Evolutionary conservation across 2,329 filamentous ascomycete species (phyloP), one percentile per base, ranked within the genome.

Genomic region (Plenodomus tracheiphilus): DNA sequence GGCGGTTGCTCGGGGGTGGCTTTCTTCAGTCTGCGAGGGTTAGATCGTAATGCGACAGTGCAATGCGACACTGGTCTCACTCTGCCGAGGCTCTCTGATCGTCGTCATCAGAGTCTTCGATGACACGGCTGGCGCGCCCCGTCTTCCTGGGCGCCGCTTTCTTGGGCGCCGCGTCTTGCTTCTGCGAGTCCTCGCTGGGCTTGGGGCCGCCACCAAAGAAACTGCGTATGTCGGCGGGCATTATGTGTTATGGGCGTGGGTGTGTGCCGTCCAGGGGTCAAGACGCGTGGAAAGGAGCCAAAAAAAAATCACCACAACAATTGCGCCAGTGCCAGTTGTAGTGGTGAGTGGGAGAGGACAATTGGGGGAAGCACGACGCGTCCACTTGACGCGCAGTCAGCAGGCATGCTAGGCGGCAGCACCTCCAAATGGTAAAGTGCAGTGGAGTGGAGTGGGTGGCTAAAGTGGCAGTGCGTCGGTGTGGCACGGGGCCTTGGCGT

Each of bases 131-230:
- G 10, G 60, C 54, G n/a, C 68, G 60, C 9, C 52, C 72, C 71
- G 77, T 70, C 32, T 77, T 76, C 60, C 78, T 79, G 49, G 62
- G 58, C 1, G 62, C 59, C 8, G 60, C 50, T 67, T 79, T 66
- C 63, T 71, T 68, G 28, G 68, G 52, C 44, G 66, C 62, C 13
- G 69, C 66, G 21, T 59, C 62, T 44, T 68, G 69, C 56, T 69
- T 66, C 50, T 59, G 61, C 22, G 61, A 58, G 35, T 51, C 56
- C 55, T 69, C 65, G 57, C 57, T 66, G 75, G 80, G 75, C 61
- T 81, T 78, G 72, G 91, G 91, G 53, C 91, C 93, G 56, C 88
- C 85, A 46, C 87, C 85, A 77, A 97, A 97, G 75, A 97, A 97
- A 62, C 81, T 91, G 67, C 92, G 83, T 66, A 97, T 97, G 74